Conservation (phyloP, 148 eudicot species). For the Chenopodium formosanum region DNA sequence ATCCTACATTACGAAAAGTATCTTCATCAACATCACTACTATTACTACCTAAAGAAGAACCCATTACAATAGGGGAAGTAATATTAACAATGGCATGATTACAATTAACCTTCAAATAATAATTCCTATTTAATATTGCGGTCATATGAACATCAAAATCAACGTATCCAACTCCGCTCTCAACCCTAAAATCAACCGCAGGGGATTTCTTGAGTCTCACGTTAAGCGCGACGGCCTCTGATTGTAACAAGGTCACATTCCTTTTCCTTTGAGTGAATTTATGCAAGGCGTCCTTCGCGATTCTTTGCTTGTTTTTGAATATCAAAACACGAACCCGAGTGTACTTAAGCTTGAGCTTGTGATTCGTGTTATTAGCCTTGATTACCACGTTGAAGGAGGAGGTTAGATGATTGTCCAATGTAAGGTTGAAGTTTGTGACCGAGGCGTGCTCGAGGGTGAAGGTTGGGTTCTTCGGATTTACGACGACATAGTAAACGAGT, state of each 20-base stretch:
- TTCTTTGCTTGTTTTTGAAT: conserved; percentile 13
- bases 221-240: not conserved
- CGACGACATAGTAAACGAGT: not conserved
- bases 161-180: conserved; percentile 19
- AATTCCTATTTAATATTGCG: not conserved
- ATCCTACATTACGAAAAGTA: not conserved
- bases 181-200: not conserved
- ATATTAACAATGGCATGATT: conserved; percentile 12
- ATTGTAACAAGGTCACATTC: not conserved
- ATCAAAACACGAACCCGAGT: not conserved
- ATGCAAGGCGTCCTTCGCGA: conserved; percentile 7
- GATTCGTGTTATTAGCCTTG: conserved; percentile 23
- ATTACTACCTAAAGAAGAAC: not conserved
- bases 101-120: not conserved
- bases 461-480: conserved; percentile 22
- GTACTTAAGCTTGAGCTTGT: conserved; percentile 9
- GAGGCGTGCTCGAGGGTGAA: conserved; percentile 24
- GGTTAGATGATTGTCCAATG: conserved; percentile 28
- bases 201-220: not conserved
- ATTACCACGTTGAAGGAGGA: conserved; percentile 22
- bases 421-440: conserved; percentile 29
- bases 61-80: not conserved
- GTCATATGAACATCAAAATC: conserved; percentile 23
- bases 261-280: not conserved
- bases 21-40: not conserved